These are phyloP conservation scores for grape (Vitis vinifera) DNA, from an alignment of 164 flowering plant genomes.

Conservation along the genomic window ASM3070453v1 NC_081810.1:172001-172500, in stretches of 20 bases:
- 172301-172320: constrained; percentile 86
- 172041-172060: neutral
- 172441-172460: neutral
- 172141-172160: constrained; percentile 88
- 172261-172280: constrained; percentile 67
- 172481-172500: constrained; percentile 64
- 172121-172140: constrained; percentile 69
- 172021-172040: neutral
- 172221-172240: constrained; percentile 73
- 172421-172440: neutral
- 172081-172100: neutral
- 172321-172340: constrained; percentile 97
- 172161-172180: constrained; percentile 97
- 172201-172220: constrained; percentile 86
- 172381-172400: neutral
- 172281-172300: constrained; percentile 58
- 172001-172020: constrained; percentile 59
- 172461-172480: constrained; percentile 55
- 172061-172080: neutral
- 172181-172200: constrained; percentile 94
- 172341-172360: constrained; percentile 82
- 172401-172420: constrained; percentile 9
- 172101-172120: too few relatives aligned
- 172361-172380: constrained; percentile 75
- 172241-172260: constrained; percentile 67